These are phyloP conservation scores for Lentinula sp. DNA, from an alignment of 768 basidiomycete genomes.

Conservation along the genomic window DNA sequence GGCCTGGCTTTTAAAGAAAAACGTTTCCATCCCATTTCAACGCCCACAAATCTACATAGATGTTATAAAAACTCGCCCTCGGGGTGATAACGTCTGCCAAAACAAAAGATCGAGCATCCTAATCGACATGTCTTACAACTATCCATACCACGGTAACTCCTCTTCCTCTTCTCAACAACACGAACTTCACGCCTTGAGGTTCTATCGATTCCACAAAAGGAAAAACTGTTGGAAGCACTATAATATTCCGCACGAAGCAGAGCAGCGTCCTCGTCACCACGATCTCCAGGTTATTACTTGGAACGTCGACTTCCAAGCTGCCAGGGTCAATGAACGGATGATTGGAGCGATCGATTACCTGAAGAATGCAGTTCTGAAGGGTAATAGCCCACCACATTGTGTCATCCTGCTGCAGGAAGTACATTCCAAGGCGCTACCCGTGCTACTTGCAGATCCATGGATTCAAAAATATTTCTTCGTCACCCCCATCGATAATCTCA, in stretches of 20 bases:
- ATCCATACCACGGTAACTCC: conserved; percentile 16
- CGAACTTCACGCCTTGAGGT: conserved; percentile 9
- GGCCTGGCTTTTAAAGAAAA: neutral
- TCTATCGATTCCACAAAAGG: conserved; percentile 34
- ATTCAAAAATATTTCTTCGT: conserved; percentile 54
- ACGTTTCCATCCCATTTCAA: neutral
- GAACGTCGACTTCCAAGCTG: conserved; percentile 56
- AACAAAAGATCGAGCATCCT: neutral
- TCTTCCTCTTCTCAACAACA: neutral
- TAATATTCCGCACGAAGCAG: conserved; percentile 7
- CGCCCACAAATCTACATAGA: conserved; percentile 2
- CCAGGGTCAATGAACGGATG: conserved; percentile 36
- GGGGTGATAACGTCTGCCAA: neutral
- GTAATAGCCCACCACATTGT: conserved; percentile 48
- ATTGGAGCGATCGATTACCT: conserved; percentile 46
- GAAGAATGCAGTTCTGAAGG: conserved; percentile 42
- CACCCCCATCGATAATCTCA: conserved; percentile 43
- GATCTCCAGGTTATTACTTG: conserved; percentile 52
- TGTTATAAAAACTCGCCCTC: neutral
- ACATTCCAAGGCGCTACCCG: conserved; percentile 31
- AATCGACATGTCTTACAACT: neutral
- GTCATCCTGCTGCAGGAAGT: conserved; percentile 72
- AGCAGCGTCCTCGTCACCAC: neutral
- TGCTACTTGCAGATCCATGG: conserved; percentile 55
- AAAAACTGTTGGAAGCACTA: conserved; percentile 42